Evolutionary conservation across 345 rosid genomes (phyloP).

Genomic region (Hibiscus syriacus): DNA sequence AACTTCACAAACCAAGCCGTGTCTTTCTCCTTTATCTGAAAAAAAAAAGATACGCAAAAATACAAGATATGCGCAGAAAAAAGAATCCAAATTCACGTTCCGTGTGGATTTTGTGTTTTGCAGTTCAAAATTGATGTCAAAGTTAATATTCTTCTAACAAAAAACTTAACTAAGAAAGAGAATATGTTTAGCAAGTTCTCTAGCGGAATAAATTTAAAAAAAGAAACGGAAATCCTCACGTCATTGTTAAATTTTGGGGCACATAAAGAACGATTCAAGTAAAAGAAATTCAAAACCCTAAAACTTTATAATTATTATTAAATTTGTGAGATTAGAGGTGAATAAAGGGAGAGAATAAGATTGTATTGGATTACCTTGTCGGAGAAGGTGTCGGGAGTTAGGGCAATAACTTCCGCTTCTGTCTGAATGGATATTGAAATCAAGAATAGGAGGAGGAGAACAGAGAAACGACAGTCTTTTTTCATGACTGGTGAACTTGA

Average conservation of each 20-base stretch:
- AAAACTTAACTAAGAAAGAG: too few relatives aligned
- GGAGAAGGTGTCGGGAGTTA: constrained; percentile 81
- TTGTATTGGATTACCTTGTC: constrained; percentile 70
- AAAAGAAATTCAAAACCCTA: not conserved
- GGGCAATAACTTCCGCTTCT: constrained; percentile 71
- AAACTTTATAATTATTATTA: not conserved
- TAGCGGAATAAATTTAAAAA: not conserved
- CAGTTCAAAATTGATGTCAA: too few relatives aligned
- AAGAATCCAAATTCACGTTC: not conserved
- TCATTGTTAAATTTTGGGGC: too few relatives aligned
- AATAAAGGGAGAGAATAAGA: not conserved
- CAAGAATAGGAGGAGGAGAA: constrained; percentile 28
- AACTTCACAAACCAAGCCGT: constrained; percentile 94
- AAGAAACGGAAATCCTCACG: too few relatives aligned
- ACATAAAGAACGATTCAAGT: too few relatives aligned
- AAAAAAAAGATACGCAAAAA: not conserved
- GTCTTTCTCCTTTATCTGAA: constrained; percentile 89
- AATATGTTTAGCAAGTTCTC: not conserved
- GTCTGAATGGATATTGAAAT: constrained; percentile 10
- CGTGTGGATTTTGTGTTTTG: too few relatives aligned
- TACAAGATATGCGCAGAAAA: too few relatives aligned
- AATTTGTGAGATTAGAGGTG: not conserved
- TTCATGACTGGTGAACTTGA: constrained; percentile 15
- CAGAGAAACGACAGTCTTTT: constrained; percentile 9
- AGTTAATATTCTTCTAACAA: too few relatives aligned